These are phyloP conservation scores for Rubia balearica DNA, from an alignment of 305 asterid genomes.

Conservation along the genomic window DNA sequence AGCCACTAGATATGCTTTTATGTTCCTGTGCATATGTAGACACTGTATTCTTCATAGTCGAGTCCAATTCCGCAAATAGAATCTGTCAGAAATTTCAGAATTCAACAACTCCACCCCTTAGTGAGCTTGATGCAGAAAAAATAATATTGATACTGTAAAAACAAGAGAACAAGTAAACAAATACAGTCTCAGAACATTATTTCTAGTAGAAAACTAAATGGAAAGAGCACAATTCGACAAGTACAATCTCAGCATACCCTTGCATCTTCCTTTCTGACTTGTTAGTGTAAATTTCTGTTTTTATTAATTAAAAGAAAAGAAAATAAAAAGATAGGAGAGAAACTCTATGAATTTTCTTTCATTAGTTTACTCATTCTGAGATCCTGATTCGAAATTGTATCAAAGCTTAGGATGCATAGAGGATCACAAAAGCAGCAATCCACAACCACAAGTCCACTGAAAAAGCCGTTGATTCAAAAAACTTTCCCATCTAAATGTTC, in stretches of 20 bases:
- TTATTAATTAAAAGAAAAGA: not conserved
- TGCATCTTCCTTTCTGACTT: slow-evolving; percentile 3
- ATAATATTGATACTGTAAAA: not conserved
- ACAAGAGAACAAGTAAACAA: not conserved
- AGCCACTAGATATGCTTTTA: slow-evolving; percentile 46
- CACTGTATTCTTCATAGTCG: slow-evolving; percentile 58
- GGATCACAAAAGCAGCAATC: not conserved
- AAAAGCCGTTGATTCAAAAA: not conserved
- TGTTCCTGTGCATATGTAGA: slow-evolving; percentile 62
- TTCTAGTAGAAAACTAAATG: not conserved
- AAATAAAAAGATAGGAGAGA: not conserved
- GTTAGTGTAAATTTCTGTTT: not conserved
- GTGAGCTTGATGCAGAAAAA: not conserved
- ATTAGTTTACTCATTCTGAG: not conserved
- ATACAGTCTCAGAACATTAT: not conserved
- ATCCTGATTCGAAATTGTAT: not conserved
- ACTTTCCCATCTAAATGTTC: not conserved
- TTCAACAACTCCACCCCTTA: not conserved
- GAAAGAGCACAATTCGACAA: not conserved
- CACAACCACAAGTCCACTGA: not conserved
- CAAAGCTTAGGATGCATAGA: not conserved
- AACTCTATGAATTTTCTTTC: not conserved
- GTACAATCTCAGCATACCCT: not conserved
- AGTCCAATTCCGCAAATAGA: slow-evolving; percentile 72
- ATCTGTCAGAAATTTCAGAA: slow-evolving; percentile 47